These are phyloP conservation scores for Odontarrhena argentea DNA, from an alignment of 345 rosid genomes.

Conservation along the genomic window DNA sequence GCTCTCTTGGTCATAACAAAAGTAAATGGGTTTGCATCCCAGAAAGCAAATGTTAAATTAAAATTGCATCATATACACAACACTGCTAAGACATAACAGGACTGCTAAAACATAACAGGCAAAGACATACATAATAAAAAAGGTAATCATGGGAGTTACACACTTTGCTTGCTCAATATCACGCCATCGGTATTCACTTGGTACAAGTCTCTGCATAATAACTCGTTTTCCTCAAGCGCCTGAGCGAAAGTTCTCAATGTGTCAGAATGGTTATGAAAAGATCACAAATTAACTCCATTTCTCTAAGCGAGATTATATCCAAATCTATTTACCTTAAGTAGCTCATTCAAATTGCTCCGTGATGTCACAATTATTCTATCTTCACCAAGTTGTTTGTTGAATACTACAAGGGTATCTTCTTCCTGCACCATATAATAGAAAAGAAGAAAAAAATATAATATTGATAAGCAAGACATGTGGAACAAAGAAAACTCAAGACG, in stretches of 20 bases:
- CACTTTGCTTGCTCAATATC: slow-evolving; percentile 78
- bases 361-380: slow-evolving; percentile 83
- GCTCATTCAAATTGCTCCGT: slow-evolving; percentile 80
- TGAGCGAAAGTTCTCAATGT: slow-evolving; percentile 37
- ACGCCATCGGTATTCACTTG: slow-evolving; percentile 81
- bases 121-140: slow-evolving; percentile 32
- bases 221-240: slow-evolving; percentile 94
- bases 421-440: slow-evolving; percentile 52
- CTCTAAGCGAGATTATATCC: background rate
- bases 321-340: slow-evolving; percentile 63
- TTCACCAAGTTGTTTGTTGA: slow-evolving; percentile 89
- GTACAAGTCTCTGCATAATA: slow-evolving; percentile 74
- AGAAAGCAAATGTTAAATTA: background rate
- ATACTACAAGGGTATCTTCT: slow-evolving; percentile 65
- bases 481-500: slow-evolving; percentile 18
- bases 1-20: slow-evolving; percentile 27
- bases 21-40: background rate
- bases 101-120: slow-evolving; percentile 25
- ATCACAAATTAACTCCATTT: slow-evolving; percentile 37
- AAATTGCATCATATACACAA: slow-evolving; percentile 25
- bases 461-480: slow-evolving; percentile 14
- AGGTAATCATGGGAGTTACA: slow-evolving; percentile 47
- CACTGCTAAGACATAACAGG: slow-evolving; percentile 22
- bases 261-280: slow-evolving; percentile 35
- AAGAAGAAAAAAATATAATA: slow-evolving; percentile 7